Evolutionary conservation across 306 rosid genomes (phyloP).

Genomic region (Prinsepia uniflora): DNA sequence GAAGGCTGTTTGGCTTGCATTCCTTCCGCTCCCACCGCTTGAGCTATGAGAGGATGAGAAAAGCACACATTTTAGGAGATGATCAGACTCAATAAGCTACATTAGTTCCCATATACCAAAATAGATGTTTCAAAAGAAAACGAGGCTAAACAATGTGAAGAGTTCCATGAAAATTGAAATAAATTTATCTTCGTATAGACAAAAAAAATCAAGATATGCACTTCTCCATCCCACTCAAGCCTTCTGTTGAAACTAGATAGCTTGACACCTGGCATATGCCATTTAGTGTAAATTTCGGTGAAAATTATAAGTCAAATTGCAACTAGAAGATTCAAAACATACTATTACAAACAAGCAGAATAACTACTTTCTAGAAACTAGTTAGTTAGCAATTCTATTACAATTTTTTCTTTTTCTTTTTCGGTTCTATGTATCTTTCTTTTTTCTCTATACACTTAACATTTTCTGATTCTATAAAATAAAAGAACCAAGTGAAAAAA

Average conservation of each 20-base stretch:
- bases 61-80: neutral
- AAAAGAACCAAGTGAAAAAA: neutral
- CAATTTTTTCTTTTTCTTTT: neutral
- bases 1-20: constrained; percentile 93
- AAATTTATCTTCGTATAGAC: neutral
- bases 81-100: constrained; percentile 1
- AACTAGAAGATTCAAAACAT: neutral
- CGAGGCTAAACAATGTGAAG: constrained; percentile 1
- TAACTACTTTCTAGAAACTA: neutral
- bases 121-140: neutral
- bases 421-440: neutral
- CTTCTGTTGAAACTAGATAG: neutral
- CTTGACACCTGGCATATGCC: neutral
- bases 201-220: neutral
- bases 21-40: constrained; percentile 90
- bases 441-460: neutral
- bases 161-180: constrained; percentile 3
- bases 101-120: constrained; percentile 2
- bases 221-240: neutral
- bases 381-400: neutral
- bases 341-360: neutral
- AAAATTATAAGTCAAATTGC: neutral
- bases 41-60: constrained; percentile 47
- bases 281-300: neutral
- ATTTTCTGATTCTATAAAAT: neutral